Evolutionary conservation across 1,284 basidiomycete genomes (phyloP), one percentile per base, ranked within the genome.

Genomic region (Vanrija sp.): DNA sequence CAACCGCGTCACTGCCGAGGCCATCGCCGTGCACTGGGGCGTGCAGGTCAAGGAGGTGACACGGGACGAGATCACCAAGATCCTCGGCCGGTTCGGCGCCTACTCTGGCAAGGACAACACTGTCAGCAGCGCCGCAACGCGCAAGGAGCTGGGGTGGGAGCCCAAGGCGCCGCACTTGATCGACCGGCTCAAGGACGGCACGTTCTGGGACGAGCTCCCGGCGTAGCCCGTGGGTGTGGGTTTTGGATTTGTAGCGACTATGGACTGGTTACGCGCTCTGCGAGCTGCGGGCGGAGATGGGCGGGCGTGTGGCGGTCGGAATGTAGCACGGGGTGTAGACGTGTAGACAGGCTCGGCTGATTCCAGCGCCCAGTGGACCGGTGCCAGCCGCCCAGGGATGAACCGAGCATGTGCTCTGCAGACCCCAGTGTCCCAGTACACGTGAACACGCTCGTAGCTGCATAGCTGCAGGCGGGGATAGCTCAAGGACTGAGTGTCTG

Each of bases 151-250:
- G 2, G 47, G 38, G 3, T 49, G 47, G 47, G 25, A 25, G 47
- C 38, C 38, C 1, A 25, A 39, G 38, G 23, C 12, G 16, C 5
- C 12, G 2, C 15, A 15, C 3, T 16, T 49, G 7, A 18, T 49
- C 29, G 29, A 47, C 5, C 18, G 14, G 10, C 46, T 47, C 46
- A 23, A 38, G 29, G 29, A 29, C 10, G 46, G 46, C 19, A 38
- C 18, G 29, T 47, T 38, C 34, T 47, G 26, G 26, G 6, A 46
- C 15, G 15, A 26, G 25, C 6, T 44, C 21, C 21, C 21, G 21
- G 21, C 21, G 21, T 23, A 23, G 21, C 21, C 21, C 21, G 5
- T 23, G 21, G 21, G 21, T 6, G 73, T 68, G 71, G 74, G 28
- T 4, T n/a, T n/a, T n/a, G n/a, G n/a, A 23, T 60, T 61, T 65